Conservation (phyloP, 2,329 filamentous ascomycete genomes). For the Didymella glomerata region DNA sequence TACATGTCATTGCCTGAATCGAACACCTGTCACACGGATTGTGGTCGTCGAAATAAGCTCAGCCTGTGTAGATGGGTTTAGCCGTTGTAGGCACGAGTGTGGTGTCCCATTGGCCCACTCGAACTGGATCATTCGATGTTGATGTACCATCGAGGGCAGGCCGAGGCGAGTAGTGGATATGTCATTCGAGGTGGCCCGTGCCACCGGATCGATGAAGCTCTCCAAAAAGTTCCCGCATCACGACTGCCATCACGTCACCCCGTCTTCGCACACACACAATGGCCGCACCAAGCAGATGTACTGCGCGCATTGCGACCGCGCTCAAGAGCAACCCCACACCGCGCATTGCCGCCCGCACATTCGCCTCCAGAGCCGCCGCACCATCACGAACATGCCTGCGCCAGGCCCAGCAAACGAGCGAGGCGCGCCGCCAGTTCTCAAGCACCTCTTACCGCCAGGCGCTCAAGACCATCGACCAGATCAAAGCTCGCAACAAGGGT, state of each 20-base stretch:
- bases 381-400: constrained; percentile 29
- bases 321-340: constrained; percentile 25
- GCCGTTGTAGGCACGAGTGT: not conserved
- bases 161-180: not conserved
- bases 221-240: constrained; percentile 24
- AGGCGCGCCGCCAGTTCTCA: constrained; percentile 36
- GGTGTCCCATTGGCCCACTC: not conserved
- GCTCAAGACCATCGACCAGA: constrained; percentile 50
- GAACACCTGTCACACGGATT: not conserved
- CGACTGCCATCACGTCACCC: constrained; percentile 18
- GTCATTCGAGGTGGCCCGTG: constrained; percentile 21
- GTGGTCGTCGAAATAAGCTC: not conserved
- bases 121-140: not conserved
- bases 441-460: constrained; percentile 38
- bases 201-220: constrained; percentile 7
- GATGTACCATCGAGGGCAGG: not conserved
- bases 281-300: constrained; percentile 39
- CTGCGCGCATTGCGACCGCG: constrained; percentile 29
- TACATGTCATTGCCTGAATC: not conserved
- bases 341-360: constrained; percentile 37
- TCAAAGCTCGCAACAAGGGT: constrained; percentile 46
- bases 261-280: constrained; percentile 26
- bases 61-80: not conserved
- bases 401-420: constrained; percentile 19
- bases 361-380: constrained; percentile 28